Evolutionary conservation across 1,284 basidiomycete species (phyloP), one percentile per base, ranked within the genome.

Genomic region (Trichosporon coremiiforme): DNA sequence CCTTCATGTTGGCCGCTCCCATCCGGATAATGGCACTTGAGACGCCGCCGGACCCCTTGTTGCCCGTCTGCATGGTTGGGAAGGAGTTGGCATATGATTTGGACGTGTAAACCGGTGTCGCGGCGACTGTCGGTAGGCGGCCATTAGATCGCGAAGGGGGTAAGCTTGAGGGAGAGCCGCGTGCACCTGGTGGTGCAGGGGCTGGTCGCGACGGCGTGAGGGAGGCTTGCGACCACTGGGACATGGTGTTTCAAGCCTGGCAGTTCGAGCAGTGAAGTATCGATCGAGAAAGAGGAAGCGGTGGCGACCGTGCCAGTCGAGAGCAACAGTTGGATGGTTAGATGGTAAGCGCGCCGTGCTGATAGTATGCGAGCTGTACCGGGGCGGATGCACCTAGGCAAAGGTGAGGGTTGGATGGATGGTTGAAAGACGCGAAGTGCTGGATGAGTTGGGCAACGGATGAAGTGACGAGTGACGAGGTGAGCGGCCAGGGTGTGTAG

Each of bases 1-100:
- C 94, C 86, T 96, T 96, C 74, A 95, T 86, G 78, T 87, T 90
- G 50, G 92, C 92, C 25, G 85, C 83, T 5, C 94, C 94, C 0
- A 75, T 76, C 4, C 81, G 69, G 10, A 80, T 73, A 3, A 76
- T 71, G 2, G 70, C 71, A 64, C 77, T 79, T 36, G 50, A 13
- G 0, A 69, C 65, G 4, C 70, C 70, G 35, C 62, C 70, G 12
- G 71, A 65, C 20, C 64, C 60, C 33, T 17, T 62, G 8, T 38
- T 20, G 73, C 65, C 5, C 64, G 74, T 22, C 70, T 76, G 60
- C 64, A 76, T 67, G 25, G 68, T 63, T 8, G 79, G 77, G 64
- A 78, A 80, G 2, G 78, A 78, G 29, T 75, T 74, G 10, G 75
- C 72, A 60, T 80, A 81, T 0, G 76, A 67, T 13, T 75, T 76